These are phyloP conservation scores for Herpetospermum pedunculosum DNA, from an alignment of 306 rosid species.

Conservation along the genomic window DNA sequence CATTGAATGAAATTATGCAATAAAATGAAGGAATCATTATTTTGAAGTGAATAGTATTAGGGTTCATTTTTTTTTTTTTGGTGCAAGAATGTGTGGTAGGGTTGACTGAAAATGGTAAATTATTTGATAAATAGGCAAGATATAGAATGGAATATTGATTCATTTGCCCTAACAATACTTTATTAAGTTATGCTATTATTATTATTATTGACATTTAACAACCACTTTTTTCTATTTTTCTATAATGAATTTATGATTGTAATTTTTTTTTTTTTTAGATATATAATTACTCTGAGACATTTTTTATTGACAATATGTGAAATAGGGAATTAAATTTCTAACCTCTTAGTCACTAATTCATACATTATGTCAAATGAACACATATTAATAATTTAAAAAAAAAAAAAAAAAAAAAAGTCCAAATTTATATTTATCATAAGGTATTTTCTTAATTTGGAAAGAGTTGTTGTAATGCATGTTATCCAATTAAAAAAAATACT, in stretches of 20 bases:
- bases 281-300: too few relatives aligned
- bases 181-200: not conserved
- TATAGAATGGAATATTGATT: not conserved
- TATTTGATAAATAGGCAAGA: not conserved
- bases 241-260: too few relatives aligned
- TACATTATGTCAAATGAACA: too few relatives aligned
- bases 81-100: too few relatives aligned
- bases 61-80: too few relatives aligned
- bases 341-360: too few relatives aligned
- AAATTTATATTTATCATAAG: not conserved
- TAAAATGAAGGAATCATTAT: not conserved
- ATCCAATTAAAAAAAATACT: not conserved
- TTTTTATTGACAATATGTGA: too few relatives aligned
- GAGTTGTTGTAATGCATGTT: not conserved
- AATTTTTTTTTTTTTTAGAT: too few relatives aligned
- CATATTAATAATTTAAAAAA: too few relatives aligned
- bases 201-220: not conserved
- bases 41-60: not conserved
- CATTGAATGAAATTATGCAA: not conserved
- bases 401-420: too few relatives aligned
- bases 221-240: too few relatives aligned
- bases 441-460: not conserved
- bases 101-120: not conserved
- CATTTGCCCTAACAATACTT: not conserved
- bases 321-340: too few relatives aligned